phyloP scores from a whole-genome alignment of 2,329 filamentous ascomycete species.

The Colletotrichum simmondsii region DNA sequence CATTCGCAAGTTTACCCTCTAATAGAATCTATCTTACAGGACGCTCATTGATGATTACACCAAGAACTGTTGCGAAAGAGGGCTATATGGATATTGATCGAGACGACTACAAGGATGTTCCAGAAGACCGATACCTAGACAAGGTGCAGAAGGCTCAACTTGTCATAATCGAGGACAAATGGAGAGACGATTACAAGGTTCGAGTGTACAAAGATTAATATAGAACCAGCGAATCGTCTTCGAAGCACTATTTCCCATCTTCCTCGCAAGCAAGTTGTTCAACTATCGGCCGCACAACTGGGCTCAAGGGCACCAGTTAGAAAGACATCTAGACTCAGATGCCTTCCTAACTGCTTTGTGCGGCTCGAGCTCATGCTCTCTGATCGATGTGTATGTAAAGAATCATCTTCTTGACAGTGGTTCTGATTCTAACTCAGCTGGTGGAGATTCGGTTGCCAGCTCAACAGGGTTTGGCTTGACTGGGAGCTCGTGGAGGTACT shows the following conservation, averaged over 20 bases:
- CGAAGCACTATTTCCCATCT: no score
- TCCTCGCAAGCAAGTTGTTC: no score
- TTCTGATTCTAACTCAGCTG: background rate
- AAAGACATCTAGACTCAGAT: no score
- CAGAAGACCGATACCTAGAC: constrained; percentile 50
- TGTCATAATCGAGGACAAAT: constrained; percentile 54
- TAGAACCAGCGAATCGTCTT: background rate
- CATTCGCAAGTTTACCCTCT: background rate
- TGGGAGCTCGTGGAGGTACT: background rate
- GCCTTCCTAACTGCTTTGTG: no score
- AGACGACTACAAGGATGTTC: constrained; percentile 46
- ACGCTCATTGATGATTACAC: constrained; percentile 52
- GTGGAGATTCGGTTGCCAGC: background rate
- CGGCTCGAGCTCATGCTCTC: no score
- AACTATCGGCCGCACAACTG: no score
- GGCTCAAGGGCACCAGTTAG: no score
- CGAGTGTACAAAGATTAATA: background rate
- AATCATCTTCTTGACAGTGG: background rate
- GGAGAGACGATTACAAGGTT: constrained; percentile 37
- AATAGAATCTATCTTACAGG: background rate
- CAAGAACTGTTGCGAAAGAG: constrained; percentile 48
- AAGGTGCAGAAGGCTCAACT: constrained; percentile 50
- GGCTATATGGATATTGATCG: constrained; percentile 52
- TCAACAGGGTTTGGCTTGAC: background rate
- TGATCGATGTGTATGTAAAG: no score